Evolutionary conservation across 2,329 filamentous ascomycete genomes (phyloP).

Genomic region (Neonectria ditissima): DNA sequence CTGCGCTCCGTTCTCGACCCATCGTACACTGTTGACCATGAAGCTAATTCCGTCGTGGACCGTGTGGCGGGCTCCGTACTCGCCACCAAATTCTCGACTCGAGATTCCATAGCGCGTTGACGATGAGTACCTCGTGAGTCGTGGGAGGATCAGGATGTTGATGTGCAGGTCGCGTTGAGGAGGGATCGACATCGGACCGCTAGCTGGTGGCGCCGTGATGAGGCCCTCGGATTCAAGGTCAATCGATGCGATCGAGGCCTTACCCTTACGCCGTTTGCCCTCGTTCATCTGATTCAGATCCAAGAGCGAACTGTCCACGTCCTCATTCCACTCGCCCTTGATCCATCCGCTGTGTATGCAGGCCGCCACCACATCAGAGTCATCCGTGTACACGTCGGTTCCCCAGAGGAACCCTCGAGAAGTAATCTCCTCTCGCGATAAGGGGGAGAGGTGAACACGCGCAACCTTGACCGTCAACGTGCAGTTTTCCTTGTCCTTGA

Average conservation of each 20-base stretch:
- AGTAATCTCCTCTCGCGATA: slow-evolving; percentile 85
- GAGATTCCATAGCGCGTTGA: slow-evolving; percentile 84
- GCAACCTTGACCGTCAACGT: slow-evolving; percentile 91
- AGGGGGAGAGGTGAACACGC: slow-evolving; percentile 76
- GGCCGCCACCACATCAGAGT: slow-evolving; percentile 92
- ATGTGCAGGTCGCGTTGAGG: slow-evolving; percentile 85
- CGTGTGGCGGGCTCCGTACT: slow-evolving; percentile 54
- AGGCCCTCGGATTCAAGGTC: slow-evolving; percentile 56
- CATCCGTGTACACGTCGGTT: slow-evolving; percentile 93
- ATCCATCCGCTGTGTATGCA: slow-evolving; percentile 96
- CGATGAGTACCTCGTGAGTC: slow-evolving; percentile 79
- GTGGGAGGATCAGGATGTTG: slow-evolving; percentile 84
- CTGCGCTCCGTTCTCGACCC: slow-evolving; percentile 81
- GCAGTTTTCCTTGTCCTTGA: slow-evolving; percentile 84
- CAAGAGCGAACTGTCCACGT: slow-evolving; percentile 77
- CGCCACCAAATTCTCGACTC: slow-evolving; percentile 81
- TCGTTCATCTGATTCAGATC: slow-evolving; percentile 55
- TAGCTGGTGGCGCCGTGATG: slow-evolving; percentile 65
- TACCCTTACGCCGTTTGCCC: slow-evolving; percentile 49
- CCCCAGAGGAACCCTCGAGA: slow-evolving; percentile 87
- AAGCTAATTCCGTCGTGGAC: slow-evolving; percentile 90
- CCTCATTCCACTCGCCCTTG: slow-evolving; percentile 85
- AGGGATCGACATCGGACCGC: slow-evolving; percentile 73
- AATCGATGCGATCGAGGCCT: slow-evolving; percentile 45
- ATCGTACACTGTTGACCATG: slow-evolving; percentile 83